Conservation (phyloP, 768 basidiomycete genomes). For the Calocera cornea region DNA sequence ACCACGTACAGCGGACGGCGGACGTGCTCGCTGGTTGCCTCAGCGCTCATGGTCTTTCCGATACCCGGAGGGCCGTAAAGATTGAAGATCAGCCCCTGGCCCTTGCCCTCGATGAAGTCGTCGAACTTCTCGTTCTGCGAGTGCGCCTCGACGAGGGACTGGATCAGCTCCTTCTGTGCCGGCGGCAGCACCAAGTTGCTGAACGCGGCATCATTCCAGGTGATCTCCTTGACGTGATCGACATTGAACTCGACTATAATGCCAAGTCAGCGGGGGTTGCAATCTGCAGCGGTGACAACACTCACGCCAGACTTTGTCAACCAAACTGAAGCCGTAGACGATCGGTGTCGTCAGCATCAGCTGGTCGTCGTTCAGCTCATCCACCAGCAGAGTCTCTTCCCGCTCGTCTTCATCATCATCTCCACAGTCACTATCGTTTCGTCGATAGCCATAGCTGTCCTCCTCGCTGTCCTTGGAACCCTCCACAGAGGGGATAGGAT, state of each 20-base stretch:
- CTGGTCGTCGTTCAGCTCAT: conserved; percentile 35
- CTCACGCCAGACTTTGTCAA: conserved; percentile 47
- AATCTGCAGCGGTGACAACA: conserved; percentile 8
- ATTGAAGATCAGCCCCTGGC: conserved; percentile 45
- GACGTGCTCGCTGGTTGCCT: conserved; percentile 45
- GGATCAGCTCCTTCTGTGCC: conserved; percentile 40
- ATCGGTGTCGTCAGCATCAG: conserved; percentile 42
- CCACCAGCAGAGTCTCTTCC: not conserved
- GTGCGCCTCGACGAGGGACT: conserved; percentile 46
- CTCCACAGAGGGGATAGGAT: conserved; percentile 15
- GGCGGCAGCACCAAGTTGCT: conserved; percentile 44
- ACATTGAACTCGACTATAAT: conserved; percentile 46
- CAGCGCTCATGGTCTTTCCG: conserved; percentile 43
- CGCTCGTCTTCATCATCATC: conserved; percentile 5
- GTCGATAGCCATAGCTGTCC: not conserved
- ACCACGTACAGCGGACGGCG: conserved; percentile 40
- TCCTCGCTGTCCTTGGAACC: conserved; percentile 18
- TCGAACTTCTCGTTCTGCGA: conserved; percentile 38
- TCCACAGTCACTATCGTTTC: not conserved
- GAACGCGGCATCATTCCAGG: conserved; percentile 47
- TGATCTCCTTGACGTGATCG: conserved; percentile 38
- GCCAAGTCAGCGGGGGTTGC: not conserved
- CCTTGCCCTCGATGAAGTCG: conserved; percentile 53
- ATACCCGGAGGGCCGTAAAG: conserved; percentile 47
- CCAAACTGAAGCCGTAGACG: conserved; percentile 49